Evolutionary conservation across 2,329 filamentous ascomycete genomes (phyloP), one percentile per base, ranked within the genome.

Genomic region (Trichoderma polysporum): DNA sequence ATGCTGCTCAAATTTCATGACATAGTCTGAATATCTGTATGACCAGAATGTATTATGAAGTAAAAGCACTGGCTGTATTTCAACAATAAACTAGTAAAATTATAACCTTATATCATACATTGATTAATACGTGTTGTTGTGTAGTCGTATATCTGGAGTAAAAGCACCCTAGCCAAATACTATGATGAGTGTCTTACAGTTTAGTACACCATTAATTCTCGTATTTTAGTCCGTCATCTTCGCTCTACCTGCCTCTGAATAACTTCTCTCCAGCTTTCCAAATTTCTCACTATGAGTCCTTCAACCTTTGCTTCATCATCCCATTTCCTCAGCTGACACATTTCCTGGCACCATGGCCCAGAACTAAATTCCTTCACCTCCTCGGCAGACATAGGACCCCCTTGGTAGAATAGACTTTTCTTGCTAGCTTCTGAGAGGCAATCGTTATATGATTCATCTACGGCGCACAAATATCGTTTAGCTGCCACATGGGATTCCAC

Each of bases 21-120:
- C 45, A 37, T n/a, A 61, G n/a, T 35, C 31, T 50, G 58, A 61
- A 27, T 13, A n/a, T 29, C 22, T 50, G 29, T 61, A 50, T 6
- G 22, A 39, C 58, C 58, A 61, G 58, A 61, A 61, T 61, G 58
- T 61, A 61, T 37, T 39, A 53, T 61, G 15, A 49, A 50, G 17
- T 25, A 50, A 31, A 49, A 60, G 31, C 45, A 50, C 35, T 13
- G 31, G 37, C 22, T 27, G 58, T 37, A n/a, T 15, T 49, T 27
- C 25, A 19, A 61, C 12, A 49, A 49, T 19, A 61, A 50, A 61
- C n/a, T 35, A 45, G 45, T 50, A 39, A 50, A 52, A 37, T 31
- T 19, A 25, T 37, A 19, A 35, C 19, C 19, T 15, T 29, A 12
- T 10, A 2, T 15, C 22, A 49, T 8, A 15, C 17, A n/a, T n/a